These are phyloP conservation scores for Citrus unshiu DNA, from an alignment of 345 rosid genomes.

Conservation along the genomic window DNA sequence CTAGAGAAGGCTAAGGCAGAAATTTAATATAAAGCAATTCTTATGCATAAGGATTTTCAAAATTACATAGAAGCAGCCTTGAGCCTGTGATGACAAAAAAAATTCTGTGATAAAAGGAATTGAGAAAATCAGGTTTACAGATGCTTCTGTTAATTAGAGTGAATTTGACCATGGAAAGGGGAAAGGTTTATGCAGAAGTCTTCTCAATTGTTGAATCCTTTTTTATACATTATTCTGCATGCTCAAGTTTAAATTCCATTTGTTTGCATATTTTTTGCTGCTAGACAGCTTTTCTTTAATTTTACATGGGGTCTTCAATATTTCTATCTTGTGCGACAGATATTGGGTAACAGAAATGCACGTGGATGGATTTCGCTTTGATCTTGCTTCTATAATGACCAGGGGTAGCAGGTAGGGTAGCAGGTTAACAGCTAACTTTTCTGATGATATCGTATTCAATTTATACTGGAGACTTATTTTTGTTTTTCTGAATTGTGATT, in stretches of 20 bases:
- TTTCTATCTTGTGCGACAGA: conserved; percentile 41
- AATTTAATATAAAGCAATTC: neutral
- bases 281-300: neutral
- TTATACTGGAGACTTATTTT: neutral
- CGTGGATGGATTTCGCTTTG: conserved; percentile 98
- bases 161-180: neutral
- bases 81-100: neutral
- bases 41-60: neutral
- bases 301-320: neutral
- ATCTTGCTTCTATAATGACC: conserved; percentile 96
- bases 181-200: neutral
- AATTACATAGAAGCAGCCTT: neutral
- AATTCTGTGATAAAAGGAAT: neutral
- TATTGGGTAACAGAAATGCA: conserved; percentile 99
- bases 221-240: neutral
- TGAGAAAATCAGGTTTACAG: neutral
- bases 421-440: conserved; percentile 43
- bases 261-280: neutral
- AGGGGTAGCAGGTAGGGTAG: conserved; percentile 95
- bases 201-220: neutral
- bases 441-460: neutral
- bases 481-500: conserved; percentile 6
- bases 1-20: neutral
- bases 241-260: neutral
- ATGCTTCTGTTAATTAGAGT: neutral